Conservation (phyloP, 805 yeast species). For the Candida khao-thaluensis region DNA sequence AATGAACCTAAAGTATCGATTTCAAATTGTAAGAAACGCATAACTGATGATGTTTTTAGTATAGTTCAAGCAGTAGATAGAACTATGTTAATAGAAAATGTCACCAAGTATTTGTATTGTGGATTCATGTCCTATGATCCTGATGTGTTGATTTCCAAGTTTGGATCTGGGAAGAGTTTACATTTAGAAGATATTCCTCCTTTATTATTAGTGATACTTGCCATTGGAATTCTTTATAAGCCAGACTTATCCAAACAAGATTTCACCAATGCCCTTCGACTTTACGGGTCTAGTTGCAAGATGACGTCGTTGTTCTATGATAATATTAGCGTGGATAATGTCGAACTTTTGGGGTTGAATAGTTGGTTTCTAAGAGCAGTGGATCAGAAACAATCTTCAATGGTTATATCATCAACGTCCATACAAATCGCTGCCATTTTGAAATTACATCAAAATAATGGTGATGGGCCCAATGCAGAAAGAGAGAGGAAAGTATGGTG, state of each 20-base stretch:
- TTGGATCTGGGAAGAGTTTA: slow-evolving; percentile 1
- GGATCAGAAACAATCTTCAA: slow-evolving; percentile 1
- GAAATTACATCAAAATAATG: slow-evolving; percentile 1
- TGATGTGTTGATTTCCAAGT: neutral
- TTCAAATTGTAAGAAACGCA: neutral
- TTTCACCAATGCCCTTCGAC: neutral
- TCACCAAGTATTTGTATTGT: slow-evolving; percentile 6
- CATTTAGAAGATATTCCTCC: neutral
- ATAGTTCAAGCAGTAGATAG: neutral
- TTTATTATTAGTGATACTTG: slow-evolving; percentile 2
- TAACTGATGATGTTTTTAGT: neutral
- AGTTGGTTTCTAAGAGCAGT: slow-evolving; percentile 10
- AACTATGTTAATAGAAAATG: slow-evolving; percentile 5
- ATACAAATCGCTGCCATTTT: slow-evolving; percentile 5
- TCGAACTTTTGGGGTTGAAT: slow-evolving; percentile 3
- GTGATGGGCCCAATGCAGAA: neutral
- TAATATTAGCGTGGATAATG: slow-evolving; percentile 5
- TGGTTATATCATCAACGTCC: slow-evolving; percentile 5
- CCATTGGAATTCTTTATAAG: slow-evolving; percentile 6
- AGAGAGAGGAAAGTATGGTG: slow-evolving; percentile 7
- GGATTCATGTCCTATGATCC: slow-evolving; percentile 9
- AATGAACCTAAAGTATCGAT: slow-evolving; percentile 1
- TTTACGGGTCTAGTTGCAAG: slow-evolving; percentile 4
- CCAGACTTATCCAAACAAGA: slow-evolving; percentile 6
- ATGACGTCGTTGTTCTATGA: slow-evolving; percentile 3